phyloP scores from a whole-genome alignment of 1,284 basidiomycete genomes.

The Melampsora larici-populina region DNA sequence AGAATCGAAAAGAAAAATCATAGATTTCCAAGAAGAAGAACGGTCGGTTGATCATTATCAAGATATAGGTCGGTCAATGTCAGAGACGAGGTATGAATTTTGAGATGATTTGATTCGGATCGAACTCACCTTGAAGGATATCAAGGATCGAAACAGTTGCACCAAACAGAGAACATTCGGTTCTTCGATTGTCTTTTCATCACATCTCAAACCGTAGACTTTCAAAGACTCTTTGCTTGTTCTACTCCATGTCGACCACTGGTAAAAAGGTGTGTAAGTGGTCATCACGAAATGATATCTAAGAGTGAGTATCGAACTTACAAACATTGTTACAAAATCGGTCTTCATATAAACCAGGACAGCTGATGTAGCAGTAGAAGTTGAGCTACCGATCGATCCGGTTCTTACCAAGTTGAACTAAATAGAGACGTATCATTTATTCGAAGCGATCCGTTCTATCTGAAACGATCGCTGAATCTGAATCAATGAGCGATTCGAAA shows the following conservation, averaged over 20 bases:
- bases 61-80: not conserved
- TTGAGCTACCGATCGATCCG: constrained; percentile 80
- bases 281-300: constrained; percentile 99
- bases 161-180: constrained; percentile 87
- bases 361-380: constrained; percentile 91
- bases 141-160: constrained; percentile 87
- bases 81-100: not conserved
- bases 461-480: constrained; percentile 93
- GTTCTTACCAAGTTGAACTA: constrained; percentile 84
- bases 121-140: constrained; percentile 97
- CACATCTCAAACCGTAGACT: constrained; percentile 94
- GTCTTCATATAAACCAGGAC: constrained; percentile 99
- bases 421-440: constrained; percentile 84
- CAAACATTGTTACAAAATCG: constrained; percentile 94
- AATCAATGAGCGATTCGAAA: constrained; percentile 89
- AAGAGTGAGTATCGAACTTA: constrained; percentile 96
- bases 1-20: not conserved
- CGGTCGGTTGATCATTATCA: not conserved
- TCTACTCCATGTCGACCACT: constrained; percentile 62
- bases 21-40: not conserved
- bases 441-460: constrained; percentile 95
- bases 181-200: constrained; percentile 99
- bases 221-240: constrained; percentile 79
- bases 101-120: constrained; percentile 64
- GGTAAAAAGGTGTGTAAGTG: constrained; percentile 93